These are phyloP conservation scores for Purshia tridentata DNA, from an alignment of 306 rosid species.

Conservation along the genomic window DNA sequence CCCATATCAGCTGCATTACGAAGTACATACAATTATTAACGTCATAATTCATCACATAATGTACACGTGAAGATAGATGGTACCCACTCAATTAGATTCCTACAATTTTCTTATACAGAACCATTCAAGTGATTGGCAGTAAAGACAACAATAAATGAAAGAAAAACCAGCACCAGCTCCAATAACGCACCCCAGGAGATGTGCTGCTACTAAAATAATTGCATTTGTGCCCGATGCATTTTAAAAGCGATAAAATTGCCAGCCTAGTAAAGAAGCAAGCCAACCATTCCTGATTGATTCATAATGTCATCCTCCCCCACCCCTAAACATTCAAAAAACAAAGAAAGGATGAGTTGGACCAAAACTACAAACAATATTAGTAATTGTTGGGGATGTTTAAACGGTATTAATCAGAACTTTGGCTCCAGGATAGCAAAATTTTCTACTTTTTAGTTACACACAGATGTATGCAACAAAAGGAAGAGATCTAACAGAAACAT, in stretches of 20 bases:
- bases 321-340: too few species aligned
- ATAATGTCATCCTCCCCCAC: too few species aligned
- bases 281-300: neutral
- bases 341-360: neutral
- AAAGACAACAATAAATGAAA: conserved; percentile 5
- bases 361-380: neutral
- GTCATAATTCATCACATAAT: conserved; percentile 27
- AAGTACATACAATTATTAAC: neutral
- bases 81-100: conserved; percentile 24
- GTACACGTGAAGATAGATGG: conserved; percentile 15
- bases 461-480: neutral
- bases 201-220: neutral
- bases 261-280: neutral
- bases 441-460: neutral
- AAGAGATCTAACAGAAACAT: neutral
- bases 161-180: conserved; percentile 5
- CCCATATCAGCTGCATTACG: conserved; percentile 24
- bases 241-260: conserved; percentile 5
- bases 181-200: conserved; percentile 19
- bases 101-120: neutral
- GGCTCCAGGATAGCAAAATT: neutral
- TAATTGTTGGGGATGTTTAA: neutral
- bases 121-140: conserved; percentile 7
- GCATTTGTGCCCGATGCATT: neutral
- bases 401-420: neutral